These are phyloP conservation scores for Knoxia roxburghii DNA, from an alignment of 257 asterid species.

Conservation along the genomic window DNA sequence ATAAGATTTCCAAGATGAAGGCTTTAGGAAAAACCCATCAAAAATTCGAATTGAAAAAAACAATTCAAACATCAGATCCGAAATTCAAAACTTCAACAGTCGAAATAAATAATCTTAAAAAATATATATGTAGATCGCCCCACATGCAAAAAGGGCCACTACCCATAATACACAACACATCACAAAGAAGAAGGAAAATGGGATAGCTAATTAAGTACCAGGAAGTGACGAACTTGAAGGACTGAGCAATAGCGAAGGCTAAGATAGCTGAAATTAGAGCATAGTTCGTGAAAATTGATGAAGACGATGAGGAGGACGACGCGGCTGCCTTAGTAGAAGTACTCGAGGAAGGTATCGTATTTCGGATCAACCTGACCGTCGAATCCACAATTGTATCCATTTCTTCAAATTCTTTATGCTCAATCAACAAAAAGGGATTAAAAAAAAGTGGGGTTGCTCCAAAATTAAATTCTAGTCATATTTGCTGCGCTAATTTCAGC, in stretches of 20 bases:
- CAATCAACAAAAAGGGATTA: too few relatives aligned
- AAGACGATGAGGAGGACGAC: conserved; percentile 25
- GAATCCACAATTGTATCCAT: conserved; percentile 25
- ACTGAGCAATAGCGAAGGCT: conserved; percentile 76
- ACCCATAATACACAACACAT: too few relatives aligned
- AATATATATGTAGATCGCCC: too few relatives aligned
- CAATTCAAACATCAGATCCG: conserved; percentile 12
- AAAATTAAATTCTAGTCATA: not conserved
- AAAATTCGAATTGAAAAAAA: not conserved
- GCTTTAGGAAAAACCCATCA: not conserved
- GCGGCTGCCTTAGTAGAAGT: conserved; percentile 20
- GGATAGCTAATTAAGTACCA: conserved; percentile 37
- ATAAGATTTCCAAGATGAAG: not conserved
- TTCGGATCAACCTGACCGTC: conserved; percentile 20
- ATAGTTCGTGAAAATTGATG: conserved; percentile 49
- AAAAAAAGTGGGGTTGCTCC: conserved; percentile 6
- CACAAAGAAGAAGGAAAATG: not conserved
- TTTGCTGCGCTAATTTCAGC: too few relatives aligned
- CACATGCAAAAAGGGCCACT: not conserved
- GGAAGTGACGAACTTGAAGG: conserved; percentile 51
- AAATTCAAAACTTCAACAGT: conserved; percentile 1
- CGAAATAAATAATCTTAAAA: too few relatives aligned
- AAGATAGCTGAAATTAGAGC: conserved; percentile 67
- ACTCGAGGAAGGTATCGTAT: conserved; percentile 17
- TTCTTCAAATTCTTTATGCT: too few relatives aligned